These are phyloP conservation scores for Jacaranda copaia DNA, from an alignment of 257 asterid genomes.

Conservation along the genomic window DNA sequence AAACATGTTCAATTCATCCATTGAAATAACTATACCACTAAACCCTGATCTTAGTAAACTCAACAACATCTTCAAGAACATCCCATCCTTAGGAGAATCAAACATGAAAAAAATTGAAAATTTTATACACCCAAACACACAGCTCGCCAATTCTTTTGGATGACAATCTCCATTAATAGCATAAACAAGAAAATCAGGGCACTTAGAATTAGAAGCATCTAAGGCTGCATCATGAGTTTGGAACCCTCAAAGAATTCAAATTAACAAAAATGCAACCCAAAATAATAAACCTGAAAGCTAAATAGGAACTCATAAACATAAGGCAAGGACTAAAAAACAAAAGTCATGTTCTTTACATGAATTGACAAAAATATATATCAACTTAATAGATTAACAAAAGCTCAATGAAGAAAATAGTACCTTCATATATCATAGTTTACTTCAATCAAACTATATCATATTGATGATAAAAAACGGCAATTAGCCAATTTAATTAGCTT, in stretches of 20 bases:
- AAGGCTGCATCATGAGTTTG: constrained; percentile 72
- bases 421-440: background rate
- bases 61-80: constrained; percentile 31
- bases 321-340: background rate
- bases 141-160: constrained; percentile 58
- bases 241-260: constrained; percentile 51
- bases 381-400: background rate
- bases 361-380: background rate
- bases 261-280: background rate
- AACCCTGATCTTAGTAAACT: constrained; percentile 67
- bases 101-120: constrained; percentile 71
- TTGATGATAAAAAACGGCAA: background rate
- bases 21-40: constrained; percentile 79
- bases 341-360: background rate
- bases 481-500: constrained; percentile 22
- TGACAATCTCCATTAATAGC: constrained; percentile 40
- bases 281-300: constrained; percentile 4
- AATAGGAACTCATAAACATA: constrained; percentile 10
- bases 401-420: background rate
- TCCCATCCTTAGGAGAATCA: constrained; percentile 54
- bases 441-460: background rate
- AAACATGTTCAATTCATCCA: constrained; percentile 60
- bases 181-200: constrained; percentile 89
- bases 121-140: constrained; percentile 59
- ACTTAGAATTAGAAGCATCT: constrained; percentile 84